Evolutionary conservation across 192 early-diverging fungal species (phyloP).

Genomic region (Coemansia sp.): DNA sequence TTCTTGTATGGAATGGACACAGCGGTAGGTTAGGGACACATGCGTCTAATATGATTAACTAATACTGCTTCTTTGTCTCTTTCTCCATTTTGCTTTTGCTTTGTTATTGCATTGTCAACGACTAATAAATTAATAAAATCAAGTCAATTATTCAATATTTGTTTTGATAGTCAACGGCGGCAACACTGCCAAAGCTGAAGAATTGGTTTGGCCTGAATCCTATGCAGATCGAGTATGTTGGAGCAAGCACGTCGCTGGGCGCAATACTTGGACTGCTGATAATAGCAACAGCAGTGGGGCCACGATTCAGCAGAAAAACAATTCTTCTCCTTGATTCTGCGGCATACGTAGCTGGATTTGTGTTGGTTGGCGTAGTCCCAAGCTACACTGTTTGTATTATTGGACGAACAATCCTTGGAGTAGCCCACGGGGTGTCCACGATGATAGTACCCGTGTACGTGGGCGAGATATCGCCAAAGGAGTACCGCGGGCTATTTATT

Average conservation of each 20-base stretch:
- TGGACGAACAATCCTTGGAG: conserved; percentile 21
- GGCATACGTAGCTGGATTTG: conserved; percentile 16
- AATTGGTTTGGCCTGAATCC: conserved; percentile 6
- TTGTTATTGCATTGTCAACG: not conserved
- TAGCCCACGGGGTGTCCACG: conserved; percentile 26
- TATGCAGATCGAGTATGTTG: conserved; percentile 24
- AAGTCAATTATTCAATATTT: not conserved
- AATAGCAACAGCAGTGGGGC: conserved; percentile 12
- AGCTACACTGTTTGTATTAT: conserved; percentile 15
- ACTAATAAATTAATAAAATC: not conserved
- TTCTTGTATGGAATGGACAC: conserved; percentile 36
- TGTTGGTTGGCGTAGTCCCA: conserved; percentile 14
- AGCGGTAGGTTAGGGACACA: conserved; percentile 17
- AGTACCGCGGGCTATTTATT: conserved; percentile 29
- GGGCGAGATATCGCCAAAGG: conserved; percentile 39
- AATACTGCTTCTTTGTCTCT: not conserved
- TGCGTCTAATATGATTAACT: not conserved
- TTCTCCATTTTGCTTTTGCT: not conserved
- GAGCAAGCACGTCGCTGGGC: conserved; percentile 26
- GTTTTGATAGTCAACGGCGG: conserved; percentile 18
- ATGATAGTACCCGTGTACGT: conserved; percentile 37
- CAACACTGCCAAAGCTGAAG: conserved; percentile 18
- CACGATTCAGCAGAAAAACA: conserved; percentile 8
- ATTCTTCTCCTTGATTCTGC: conserved; percentile 14
- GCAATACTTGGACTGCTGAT: conserved; percentile 30